Evolutionary conservation across 2,329 filamentous ascomycete species (phyloP).

Genomic region (Metarhizium guizhouense): DNA sequence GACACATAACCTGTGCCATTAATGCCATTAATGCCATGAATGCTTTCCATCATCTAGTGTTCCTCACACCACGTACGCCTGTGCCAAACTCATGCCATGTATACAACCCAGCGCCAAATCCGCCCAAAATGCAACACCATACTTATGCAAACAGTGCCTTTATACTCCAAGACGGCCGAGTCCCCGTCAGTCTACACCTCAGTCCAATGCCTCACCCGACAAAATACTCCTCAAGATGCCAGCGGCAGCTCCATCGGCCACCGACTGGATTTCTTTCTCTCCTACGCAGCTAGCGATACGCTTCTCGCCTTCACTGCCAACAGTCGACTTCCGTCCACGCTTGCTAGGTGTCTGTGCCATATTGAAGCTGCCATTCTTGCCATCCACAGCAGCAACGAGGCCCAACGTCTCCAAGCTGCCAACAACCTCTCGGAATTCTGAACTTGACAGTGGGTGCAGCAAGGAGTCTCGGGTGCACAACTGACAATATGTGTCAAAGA

Average conservation of each 20-base stretch:
- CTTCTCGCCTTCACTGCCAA: constrained; percentile 58
- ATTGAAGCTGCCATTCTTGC: constrained; percentile 58
- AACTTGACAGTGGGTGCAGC: constrained; percentile 78
- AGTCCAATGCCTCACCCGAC: constrained; percentile 51
- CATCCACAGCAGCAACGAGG: constrained; percentile 62
- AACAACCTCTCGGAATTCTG: constrained; percentile 90
- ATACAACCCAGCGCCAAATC: not conserved
- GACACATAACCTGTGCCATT: not conserved
- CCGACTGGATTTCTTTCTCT: constrained; percentile 68
- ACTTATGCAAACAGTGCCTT: not conserved
- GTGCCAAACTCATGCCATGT: not conserved
- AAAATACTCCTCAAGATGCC: constrained; percentile 56
- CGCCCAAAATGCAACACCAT: not conserved
- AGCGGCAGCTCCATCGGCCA: constrained; percentile 53
- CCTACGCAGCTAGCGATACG: constrained; percentile 70
- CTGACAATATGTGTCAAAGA: constrained; percentile 76
- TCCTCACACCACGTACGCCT: not conserved
- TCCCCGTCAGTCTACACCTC: constrained; percentile 5
- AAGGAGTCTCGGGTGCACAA: constrained; percentile 84
- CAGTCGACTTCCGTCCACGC: constrained; percentile 49
- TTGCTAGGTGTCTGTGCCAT: constrained; percentile 62
- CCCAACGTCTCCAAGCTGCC: constrained; percentile 83
- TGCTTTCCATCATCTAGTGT: too few relatives aligned
- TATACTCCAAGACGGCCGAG: not conserved
- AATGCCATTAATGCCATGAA: not conserved